Percentiles rank a stretch among this genome's conserved stretches.
Evolutionary conservation across 345 rosid genomes (phyloP).

Genomic region (Gossypium herbaceum): DNA sequence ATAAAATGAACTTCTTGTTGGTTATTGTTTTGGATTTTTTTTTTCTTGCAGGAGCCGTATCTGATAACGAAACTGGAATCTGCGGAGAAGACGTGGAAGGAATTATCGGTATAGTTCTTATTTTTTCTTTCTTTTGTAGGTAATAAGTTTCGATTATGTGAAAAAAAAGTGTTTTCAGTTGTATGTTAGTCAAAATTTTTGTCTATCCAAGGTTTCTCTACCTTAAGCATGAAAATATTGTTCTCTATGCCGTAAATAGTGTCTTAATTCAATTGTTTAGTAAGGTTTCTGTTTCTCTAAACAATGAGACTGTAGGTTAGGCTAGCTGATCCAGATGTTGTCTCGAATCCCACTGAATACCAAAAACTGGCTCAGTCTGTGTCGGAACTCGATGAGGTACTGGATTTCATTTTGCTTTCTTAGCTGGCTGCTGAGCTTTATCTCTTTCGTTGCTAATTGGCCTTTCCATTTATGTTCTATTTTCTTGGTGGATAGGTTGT

Average conservation of each 20-base stretch:
- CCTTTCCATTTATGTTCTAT: neutral
- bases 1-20: neutral
- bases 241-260: neutral
- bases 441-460: constrained; percentile 1
- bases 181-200: neutral
- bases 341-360: constrained; percentile 71
- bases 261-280: neutral
- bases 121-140: neutral
- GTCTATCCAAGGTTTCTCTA: neutral
- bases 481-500: constrained; percentile 54
- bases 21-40: neutral
- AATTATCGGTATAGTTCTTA: constrained; percentile 57
- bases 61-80: constrained; percentile 78
- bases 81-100: constrained; percentile 96
- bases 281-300: constrained; percentile 9
- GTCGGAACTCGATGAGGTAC: constrained; percentile 90
- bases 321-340: constrained; percentile 89
- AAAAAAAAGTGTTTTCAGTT: neutral
- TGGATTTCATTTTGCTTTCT: constrained; percentile 6
- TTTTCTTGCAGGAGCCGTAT: constrained; percentile 63
- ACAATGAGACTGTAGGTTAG: constrained; percentile 44
- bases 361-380: constrained; percentile 85
- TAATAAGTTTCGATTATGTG: neutral
- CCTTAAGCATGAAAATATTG: neutral
- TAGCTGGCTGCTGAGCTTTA: neutral